Conservation (phyloP, 495 filamentous ascomycete genomes). For the Tirmania nivea region DNA sequence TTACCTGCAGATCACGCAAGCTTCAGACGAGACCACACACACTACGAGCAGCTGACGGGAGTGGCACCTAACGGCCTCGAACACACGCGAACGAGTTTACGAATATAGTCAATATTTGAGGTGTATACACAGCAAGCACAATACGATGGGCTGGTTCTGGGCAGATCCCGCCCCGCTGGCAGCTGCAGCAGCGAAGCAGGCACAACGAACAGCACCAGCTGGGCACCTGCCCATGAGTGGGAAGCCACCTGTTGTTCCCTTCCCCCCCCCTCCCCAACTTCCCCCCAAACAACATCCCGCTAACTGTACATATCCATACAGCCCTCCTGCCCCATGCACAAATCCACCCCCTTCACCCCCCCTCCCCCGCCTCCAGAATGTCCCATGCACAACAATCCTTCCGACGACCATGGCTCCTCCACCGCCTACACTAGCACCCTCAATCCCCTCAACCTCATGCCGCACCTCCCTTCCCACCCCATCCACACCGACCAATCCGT, state of each 20-base stretch:
- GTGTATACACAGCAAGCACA: not conserved
- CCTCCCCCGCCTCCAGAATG: constrained; percentile 19
- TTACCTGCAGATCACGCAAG: too few species aligned
- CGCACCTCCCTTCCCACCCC: constrained; percentile 56
- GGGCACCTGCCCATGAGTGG: constrained; percentile 17
- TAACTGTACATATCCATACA: too few species aligned
- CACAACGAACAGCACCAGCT: too few species aligned
- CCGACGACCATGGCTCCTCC: constrained; percentile 24
- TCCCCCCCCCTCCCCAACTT: not conserved
- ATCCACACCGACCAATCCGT: constrained; percentile 49
- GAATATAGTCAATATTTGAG: too few species aligned
- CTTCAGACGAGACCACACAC: too few species aligned
- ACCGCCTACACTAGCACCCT: constrained; percentile 36
- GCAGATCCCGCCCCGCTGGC: constrained; percentile 36
- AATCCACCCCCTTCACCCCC: constrained; percentile 29
- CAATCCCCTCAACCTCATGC: constrained; percentile 96
- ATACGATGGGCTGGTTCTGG: constrained; percentile 94
- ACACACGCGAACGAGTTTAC: too few species aligned
- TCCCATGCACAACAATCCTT: constrained; percentile 23
- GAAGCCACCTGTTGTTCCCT: constrained; percentile 44
- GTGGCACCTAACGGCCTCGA: too few species aligned
- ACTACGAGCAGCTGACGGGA: too few species aligned
- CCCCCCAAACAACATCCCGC: constrained; percentile 1
- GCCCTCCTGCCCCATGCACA: constrained; percentile 62
- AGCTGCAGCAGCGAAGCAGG: too few species aligned